Conservation (phyloP, 257 asterid species). For the Orobanche coerulescens region DNA sequence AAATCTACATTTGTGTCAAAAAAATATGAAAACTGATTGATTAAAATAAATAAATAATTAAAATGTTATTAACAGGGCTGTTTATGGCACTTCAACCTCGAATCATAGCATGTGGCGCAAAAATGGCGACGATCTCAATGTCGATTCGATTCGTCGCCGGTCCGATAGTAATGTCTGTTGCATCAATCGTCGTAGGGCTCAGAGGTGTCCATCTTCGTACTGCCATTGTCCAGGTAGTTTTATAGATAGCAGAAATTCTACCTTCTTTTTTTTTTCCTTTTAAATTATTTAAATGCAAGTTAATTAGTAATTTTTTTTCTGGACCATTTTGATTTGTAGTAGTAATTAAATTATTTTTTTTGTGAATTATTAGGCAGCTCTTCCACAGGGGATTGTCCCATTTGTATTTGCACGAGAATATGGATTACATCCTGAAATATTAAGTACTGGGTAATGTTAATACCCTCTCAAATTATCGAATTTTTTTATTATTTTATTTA, state of each 20-base stretch:
- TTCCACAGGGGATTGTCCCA: slow-evolving; percentile 60
- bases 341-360: too few relatives aligned
- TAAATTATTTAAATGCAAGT: background rate
- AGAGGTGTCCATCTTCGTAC: slow-evolving; percentile 41
- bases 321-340: background rate
- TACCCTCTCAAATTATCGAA: background rate
- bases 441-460: slow-evolving; percentile 56
- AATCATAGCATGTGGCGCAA: slow-evolving; percentile 54
- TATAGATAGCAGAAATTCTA: too few relatives aligned
- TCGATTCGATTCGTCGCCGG: slow-evolving; percentile 50
- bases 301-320: too few relatives aligned
- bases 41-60: background rate
- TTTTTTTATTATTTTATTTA: background rate
- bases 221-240: slow-evolving; percentile 59
- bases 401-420: slow-evolving; percentile 69
- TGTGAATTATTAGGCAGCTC: slow-evolving; percentile 45
- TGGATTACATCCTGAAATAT: slow-evolving; percentile 54
- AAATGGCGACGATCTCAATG: slow-evolving; percentile 56
- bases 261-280: background rate
- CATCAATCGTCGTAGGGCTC: slow-evolving; percentile 55
- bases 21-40: background rate
- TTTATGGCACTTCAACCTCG: slow-evolving; percentile 80
- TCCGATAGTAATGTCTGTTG: slow-evolving; percentile 51
- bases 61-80: slow-evolving; percentile 29
- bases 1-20: background rate